These are phyloP conservation scores for Coprinopsis sp. DNA, from an alignment of 768 basidiomycete species.

Conservation along the genomic window DNA sequence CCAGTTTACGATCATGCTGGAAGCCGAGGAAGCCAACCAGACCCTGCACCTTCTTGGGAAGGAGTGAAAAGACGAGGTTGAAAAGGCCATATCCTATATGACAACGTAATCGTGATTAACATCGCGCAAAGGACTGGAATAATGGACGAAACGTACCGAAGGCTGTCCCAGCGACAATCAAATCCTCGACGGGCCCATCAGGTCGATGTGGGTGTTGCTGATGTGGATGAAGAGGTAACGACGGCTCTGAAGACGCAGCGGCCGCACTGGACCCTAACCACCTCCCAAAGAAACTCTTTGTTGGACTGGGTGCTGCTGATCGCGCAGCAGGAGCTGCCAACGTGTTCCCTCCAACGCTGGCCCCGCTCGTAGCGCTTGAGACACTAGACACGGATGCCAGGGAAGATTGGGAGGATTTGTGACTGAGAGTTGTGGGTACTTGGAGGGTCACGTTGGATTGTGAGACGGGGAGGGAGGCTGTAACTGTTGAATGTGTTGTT, in stretches of 20 bases:
- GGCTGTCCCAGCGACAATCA: conserved; percentile 71
- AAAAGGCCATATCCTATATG: conserved; percentile 57
- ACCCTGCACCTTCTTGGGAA: conserved; percentile 67
- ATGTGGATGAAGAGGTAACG: conserved; percentile 15
- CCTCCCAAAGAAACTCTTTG: conserved; percentile 33
- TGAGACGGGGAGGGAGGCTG: conserved; percentile 33
- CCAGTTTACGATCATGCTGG: conserved; percentile 64
- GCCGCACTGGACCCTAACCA: conserved; percentile 24
- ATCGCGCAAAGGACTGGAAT: conserved; percentile 6
- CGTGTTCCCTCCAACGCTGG: neutral
- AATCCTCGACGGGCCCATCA: conserved; percentile 63
- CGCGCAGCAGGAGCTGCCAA: conserved; percentile 7
- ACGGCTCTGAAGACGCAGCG: conserved; percentile 17
- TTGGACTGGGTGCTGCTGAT: conserved; percentile 12
- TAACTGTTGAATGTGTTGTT: neutral
- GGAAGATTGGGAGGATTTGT: conserved; percentile 18
- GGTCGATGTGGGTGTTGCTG: conserved; percentile 16
- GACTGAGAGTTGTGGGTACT: conserved; percentile 11
- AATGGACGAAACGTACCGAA: conserved; percentile 49
- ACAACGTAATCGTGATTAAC: neutral
- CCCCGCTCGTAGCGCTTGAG: conserved; percentile 14
- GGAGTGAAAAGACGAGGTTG: conserved; percentile 73
- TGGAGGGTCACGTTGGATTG: conserved; percentile 14
- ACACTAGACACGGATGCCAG: conserved; percentile 20
- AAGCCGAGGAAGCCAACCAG: conserved; percentile 77